Evolutionary conservation across 768 basidiomycete genomes (phyloP), one percentile per base, ranked within the genome.

Genomic region (Mycena metata): DNA sequence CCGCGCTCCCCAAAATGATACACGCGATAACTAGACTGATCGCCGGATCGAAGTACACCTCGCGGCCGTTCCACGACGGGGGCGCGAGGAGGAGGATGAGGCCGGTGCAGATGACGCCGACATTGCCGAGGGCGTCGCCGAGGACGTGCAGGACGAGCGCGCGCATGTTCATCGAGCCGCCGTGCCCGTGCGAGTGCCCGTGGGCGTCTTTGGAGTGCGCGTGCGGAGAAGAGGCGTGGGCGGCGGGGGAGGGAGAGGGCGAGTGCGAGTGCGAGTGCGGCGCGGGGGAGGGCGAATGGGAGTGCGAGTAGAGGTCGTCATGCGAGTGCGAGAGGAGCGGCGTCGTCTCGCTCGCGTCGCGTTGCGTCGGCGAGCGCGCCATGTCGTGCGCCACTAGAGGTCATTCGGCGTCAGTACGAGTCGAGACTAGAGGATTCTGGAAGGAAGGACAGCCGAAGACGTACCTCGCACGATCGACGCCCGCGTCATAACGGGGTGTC

Each of bases 111-210:
- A 99, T 98, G 69, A 99, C 98, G 60, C 98, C 98, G n/a, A n/a
- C n/a, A n/a, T n/a, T n/a, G n/a, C n/a, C n/a, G n/a, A n/a, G n/a
- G n/a, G n/a, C n/a, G n/a, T n/a, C n/a, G n/a, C n/a, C n/a, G n/a
- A n/a, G n/a, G 69, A 99, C 98, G 78, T 99, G 98, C 33, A 99
- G 81, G 36, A 99, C 84, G 1, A 99, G 85, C 36, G 96, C 98
- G 21, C 85, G 92, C 96, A 99, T 98, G 80, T 99, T 99, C 98
- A 99, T 99, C 1, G 91, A 94, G 0, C 90, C 91, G 11, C 81
- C 80, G 73, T 90, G 89, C 23, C 80, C 69, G 73, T 64, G 58
- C 23, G 76, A 72, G 64, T 82, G 80, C 16, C 69, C 71, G 60
- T 73, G 71, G 59, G n/a, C n/a, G n/a, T 74, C 36, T 12, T 36